Evolutionary conservation across 208 protist genomes (phyloP), one percentile per base, ranked within the genome.

Genomic region (Crithidia acanthocephali): DNA sequence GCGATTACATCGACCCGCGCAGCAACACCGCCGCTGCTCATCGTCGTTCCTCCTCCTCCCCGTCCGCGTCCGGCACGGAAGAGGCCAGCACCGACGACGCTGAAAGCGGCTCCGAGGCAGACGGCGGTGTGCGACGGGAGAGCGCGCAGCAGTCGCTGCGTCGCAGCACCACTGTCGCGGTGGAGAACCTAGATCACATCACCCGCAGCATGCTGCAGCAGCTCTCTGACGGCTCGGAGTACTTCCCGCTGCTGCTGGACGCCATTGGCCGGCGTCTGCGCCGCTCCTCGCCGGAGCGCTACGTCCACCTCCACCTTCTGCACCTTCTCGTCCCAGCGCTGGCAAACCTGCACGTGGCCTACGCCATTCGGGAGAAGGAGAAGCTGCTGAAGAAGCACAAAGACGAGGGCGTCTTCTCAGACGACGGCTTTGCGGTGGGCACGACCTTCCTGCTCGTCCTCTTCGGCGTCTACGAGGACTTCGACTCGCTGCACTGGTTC

Each of bases 401-500:
- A 23, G 91, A 97, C 51, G 83, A 69, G 4, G 70, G 83, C 47
- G 40, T 90, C 40, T 99, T 99, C 76, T 94, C 87, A 0, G 98
- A 99, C 70, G 98, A 99, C 77, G 98, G 98, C 27, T 99, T 99
- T 84, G 97, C 97, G 2, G 87, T 99, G 28, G 97, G 96, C 55
- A 75, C 98, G 22, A 90, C 91, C 5, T 99, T 98, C 72, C 85
- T 99, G 47, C 81, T 99, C 0, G 92, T 96, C 72, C 72, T 99
- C n/a, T 93, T 99, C 47, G 87, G 95, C 65, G 93, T 98, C 47
- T 77, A 97, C 68, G 79, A 83, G 10, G 28, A 70, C 7, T 99
- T 98, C 73, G 97, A 98, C 52, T 85, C 92, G 23, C 88, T 99
- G 37, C 98, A 99, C 80, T 99, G 98, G 97, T 99, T 98, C 69